Evolutionary conservation across 208 protist species (phyloP), one percentile per base, ranked within the genome.

Genomic region (Wallacemonas sp.): DNA sequence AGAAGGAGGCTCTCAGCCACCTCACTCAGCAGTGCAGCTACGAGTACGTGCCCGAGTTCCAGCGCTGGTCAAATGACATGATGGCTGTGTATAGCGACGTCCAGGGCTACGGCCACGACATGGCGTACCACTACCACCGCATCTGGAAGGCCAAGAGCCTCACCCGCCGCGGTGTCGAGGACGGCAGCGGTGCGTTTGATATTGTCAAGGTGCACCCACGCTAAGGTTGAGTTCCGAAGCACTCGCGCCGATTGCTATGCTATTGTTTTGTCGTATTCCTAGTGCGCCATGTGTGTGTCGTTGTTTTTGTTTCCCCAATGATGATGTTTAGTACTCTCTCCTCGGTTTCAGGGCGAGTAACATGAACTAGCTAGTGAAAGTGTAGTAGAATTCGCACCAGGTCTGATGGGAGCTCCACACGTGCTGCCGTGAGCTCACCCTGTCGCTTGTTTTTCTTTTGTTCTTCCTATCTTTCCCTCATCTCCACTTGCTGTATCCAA

Each of bases 1-100:
- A 83, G 21, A 96, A 94, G 80, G 90, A 96, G 69, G 85, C 81
- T 39, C 85, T 96, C 27, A 88, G 81, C 54, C 84, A 96, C 72
- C 77, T 93, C 27, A 92, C 85, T 17, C 86, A 90, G 52, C 87
- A 94, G 61, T 94, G 87, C 66, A 90, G 78, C 65, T 93, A 92
- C 76, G 90, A 96, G 73, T 96, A 96, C 72, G 79, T 94, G 27
- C 85, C 90, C n/a, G 87, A 96, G 74, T 96, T 96, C 70, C 90
- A 96, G 76, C 90, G 90, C 16, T 92, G 86, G 86, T 80, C 90
- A 27, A 93, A 96, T 69, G 90, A 94, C 47, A 93, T 96, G 87
- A 90, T 96, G 85, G 90, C 90, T 1, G 76, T 96, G 23, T 92
- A 93, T 60, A 92, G 77, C 64, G 88, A 96, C 57, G 87, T 88